These are phyloP conservation scores for Lentinula detonsa DNA, from an alignment of 768 basidiomycete genomes.

Conservation along the genomic window DNA sequence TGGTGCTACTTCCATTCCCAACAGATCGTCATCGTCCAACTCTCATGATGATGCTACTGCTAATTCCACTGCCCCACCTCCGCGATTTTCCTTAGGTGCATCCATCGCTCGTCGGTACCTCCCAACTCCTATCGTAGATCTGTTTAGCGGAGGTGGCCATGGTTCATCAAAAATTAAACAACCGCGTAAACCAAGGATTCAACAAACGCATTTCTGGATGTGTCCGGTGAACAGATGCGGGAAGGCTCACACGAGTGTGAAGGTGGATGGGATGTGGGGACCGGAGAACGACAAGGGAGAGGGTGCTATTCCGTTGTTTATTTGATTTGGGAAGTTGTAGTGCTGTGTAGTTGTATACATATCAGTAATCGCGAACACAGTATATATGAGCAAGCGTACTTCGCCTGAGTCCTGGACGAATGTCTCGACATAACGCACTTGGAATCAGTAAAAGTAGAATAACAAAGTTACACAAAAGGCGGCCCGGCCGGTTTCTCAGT, in stretches of 20 bases:
- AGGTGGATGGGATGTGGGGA: conserved; percentile 53
- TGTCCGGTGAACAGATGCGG: conserved; percentile 63
- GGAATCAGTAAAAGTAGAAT: no score
- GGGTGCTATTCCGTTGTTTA: conserved; percentile 7
- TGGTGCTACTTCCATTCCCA: conserved; percentile 5
- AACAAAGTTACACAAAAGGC: no score
- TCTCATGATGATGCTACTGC: conserved; percentile 1
- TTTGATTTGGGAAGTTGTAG: neutral
- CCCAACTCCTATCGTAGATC: neutral
- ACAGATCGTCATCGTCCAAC: neutral
- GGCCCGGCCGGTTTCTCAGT: no score
- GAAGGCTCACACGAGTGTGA: conserved; percentile 48
- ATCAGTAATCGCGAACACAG: no score
- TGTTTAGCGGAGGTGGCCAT: neutral
- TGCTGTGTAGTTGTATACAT: neutral
- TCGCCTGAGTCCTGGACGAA: no score
- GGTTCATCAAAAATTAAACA: conserved; percentile 17
- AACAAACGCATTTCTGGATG: conserved; percentile 46
- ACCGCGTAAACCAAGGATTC: conserved; percentile 23
- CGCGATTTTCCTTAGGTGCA: neutral
- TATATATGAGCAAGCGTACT: no score
- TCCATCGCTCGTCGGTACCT: conserved; percentile 6
- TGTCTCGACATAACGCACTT: no score
- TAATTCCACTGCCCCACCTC: neutral
- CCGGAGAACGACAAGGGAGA: conserved; percentile 36